Base-by-base conservation (phyloP, 2,329 filamentous ascomycete species). In the Monosporascus sp. region DNA sequence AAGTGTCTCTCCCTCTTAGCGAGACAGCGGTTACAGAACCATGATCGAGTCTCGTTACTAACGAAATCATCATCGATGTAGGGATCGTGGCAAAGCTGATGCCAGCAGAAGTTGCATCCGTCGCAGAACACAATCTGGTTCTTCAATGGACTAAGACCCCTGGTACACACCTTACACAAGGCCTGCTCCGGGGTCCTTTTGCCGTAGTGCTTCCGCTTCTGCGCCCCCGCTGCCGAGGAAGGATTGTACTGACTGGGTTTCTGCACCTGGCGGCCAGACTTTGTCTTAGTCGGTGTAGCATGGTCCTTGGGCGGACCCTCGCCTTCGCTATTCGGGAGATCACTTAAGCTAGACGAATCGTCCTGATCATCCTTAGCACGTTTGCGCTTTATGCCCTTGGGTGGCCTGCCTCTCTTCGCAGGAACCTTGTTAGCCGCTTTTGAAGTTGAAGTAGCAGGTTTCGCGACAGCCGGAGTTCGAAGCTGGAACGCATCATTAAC, bases 61-160 rank as follows among this genome's bases (percentile, higher is more conserved):
- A 92, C 80, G 20, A 87, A 82, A 18, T 85, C 81, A 56, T 86
- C 81, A n/a, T 80, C 77, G 55, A 95, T 89, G 8, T 80, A 79
- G 1, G 89, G 89, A 54, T 88, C 80, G 67, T 95, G 89, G 64
- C 90, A 95, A 62, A 83, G 82, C 67, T 91, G 88, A 69, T 95
- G 90, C 81, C 90, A 95, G 43, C 85, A 82, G 31, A 78, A 77
- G 66, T 90, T 89, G 73, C 90, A 95, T 17, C 84, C 84, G 69
- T 93, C 88, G 72, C 90, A 95, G 68, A 92, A 90, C 3, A 94
- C 89, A 65, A 95, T 92, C 71, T 85, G 82, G 70, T 94, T 94
- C 60, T 75, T 83, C n/a, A 75, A 68, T 3, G 87, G 85, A 63
- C 87, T 89, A 58, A 87, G 81, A 9, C 87, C 84, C 58, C 89